These are phyloP conservation scores for Leptodontidium sp. DNA, from an alignment of 2,329 filamentous ascomycete genomes.

Conservation along the genomic window DNA sequence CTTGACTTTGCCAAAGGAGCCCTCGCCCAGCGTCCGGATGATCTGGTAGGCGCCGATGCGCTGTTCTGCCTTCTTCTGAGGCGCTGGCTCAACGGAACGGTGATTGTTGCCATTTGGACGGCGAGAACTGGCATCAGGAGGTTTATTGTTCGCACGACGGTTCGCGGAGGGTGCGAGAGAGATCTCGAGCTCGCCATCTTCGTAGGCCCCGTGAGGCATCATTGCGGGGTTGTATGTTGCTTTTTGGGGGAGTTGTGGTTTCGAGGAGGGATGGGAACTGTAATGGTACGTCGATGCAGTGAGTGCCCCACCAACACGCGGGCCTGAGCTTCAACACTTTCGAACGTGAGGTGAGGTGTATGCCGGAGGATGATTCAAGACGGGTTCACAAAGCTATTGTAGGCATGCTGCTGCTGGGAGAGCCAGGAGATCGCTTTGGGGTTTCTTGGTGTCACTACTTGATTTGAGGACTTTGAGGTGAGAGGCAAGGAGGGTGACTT, in stretches of 20 bases:
- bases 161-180: slow-evolving; percentile 72
- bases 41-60: slow-evolving; percentile 93
- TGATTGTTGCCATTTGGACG: slow-evolving; percentile 39
- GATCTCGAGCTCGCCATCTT: slow-evolving; percentile 85
- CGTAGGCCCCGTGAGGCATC: slow-evolving; percentile 58
- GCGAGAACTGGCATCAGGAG: slow-evolving; percentile 43
- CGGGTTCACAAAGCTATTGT: slow-evolving; percentile 17
- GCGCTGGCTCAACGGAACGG: slow-evolving; percentile 37
- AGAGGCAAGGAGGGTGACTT: neutral
- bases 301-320: slow-evolving; percentile 36
- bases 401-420: slow-evolving; percentile 17
- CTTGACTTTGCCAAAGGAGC: slow-evolving; percentile 98
- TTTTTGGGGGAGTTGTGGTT: slow-evolving; percentile 24
- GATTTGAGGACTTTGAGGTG: slow-evolving; percentile 14
- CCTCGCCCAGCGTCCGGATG: slow-evolving; percentile 89
- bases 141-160: slow-evolving; percentile 56
- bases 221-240: slow-evolving; percentile 33
- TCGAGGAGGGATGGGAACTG: slow-evolving; percentile 22
- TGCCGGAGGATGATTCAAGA: slow-evolving; percentile 5
- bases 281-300: slow-evolving; percentile 20
- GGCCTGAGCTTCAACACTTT: slow-evolving; percentile 25
- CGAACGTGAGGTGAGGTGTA: slow-evolving; percentile 5
- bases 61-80: slow-evolving; percentile 70
- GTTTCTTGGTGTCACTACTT: slow-evolving; percentile 11
- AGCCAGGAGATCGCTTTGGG: neutral